Conservation (phyloP, 345 rosid species). For the Ceriops decandra region DNA sequence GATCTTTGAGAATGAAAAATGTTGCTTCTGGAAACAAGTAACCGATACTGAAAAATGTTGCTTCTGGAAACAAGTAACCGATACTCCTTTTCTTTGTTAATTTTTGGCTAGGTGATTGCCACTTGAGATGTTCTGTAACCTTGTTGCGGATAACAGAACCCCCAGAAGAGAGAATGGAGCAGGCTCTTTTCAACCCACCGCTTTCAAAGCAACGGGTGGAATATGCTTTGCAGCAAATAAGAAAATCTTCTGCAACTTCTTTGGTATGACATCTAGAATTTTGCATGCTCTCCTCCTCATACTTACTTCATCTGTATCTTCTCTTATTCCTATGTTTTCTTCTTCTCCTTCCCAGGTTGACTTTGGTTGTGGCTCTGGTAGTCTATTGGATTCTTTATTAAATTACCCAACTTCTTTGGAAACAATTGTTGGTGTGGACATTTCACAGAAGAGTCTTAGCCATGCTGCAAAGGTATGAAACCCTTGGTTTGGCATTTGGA, state of each 20-base stretch:
- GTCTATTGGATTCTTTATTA: constrained; percentile 74
- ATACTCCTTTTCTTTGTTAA: background rate
- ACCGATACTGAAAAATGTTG: too few relatives aligned
- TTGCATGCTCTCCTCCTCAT: background rate
- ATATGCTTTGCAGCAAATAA: constrained; percentile 76
- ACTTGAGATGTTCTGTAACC: constrained; percentile 45
- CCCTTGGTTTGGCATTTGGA: background rate
- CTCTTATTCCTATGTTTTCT: background rate
- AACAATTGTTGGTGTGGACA: constrained; percentile 76
- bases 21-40: constrained; percentile 9
- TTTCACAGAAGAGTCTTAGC: constrained; percentile 68
- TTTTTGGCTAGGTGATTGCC: constrained; percentile 38
- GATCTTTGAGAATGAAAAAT: background rate
- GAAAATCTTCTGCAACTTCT: constrained; percentile 60
- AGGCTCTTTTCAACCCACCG: constrained; percentile 87
- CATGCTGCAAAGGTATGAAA: constrained; percentile 89
- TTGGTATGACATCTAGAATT: constrained; percentile 43
- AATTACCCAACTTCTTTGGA: constrained; percentile 68
- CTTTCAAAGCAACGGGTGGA: constrained; percentile 95
- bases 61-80: constrained; percentile 4
- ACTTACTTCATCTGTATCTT: background rate
- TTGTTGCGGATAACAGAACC: constrained; percentile 68
- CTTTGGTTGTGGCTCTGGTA: constrained; percentile 95
- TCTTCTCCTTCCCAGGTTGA: constrained; percentile 51
- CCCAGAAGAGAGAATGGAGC: constrained; percentile 90